These are phyloP conservation scores for Sporothrix brunneoviolacea DNA, from an alignment of 2,329 filamentous ascomycete genomes.

Conservation along the genomic window DNA sequence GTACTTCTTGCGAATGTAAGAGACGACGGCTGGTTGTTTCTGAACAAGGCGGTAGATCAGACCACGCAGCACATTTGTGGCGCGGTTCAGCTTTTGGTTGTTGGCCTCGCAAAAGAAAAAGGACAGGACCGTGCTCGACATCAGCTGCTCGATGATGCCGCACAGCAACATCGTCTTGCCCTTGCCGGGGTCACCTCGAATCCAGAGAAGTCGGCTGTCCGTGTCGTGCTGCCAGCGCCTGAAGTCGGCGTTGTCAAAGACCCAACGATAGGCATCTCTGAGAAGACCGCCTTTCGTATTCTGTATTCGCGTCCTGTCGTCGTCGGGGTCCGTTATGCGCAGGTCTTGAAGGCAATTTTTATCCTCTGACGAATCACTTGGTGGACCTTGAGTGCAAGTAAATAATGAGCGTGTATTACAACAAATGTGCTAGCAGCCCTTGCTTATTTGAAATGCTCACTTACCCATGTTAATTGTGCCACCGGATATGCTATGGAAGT, in stretches of 20 bases:
- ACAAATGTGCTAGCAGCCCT: too few relatives aligned
- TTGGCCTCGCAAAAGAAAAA: conserved; percentile 32
- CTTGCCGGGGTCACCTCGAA: conserved; percentile 33
- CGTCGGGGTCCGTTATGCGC: conserved; percentile 16
- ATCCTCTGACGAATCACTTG: too few relatives aligned
- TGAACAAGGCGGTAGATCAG: conserved; percentile 26
- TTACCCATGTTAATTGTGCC: too few relatives aligned
- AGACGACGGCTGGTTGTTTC: conserved; percentile 27
- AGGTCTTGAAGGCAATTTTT: neutral
- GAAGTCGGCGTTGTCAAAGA: conserved; percentile 26
- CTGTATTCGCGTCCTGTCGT: conserved; percentile 32
- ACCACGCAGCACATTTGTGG: conserved; percentile 27
- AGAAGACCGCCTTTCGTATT: conserved; percentile 29
- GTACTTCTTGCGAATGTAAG: conserved; percentile 29
- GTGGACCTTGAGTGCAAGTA: too few relatives aligned
- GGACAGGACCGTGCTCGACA: conserved; percentile 2
- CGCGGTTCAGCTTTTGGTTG: conserved; percentile 22
- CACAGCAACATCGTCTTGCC: conserved; percentile 39
- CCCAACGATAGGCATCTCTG: conserved; percentile 28
- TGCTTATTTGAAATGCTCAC: too few relatives aligned
- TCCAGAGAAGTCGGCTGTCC: conserved; percentile 28
- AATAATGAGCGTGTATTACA: too few relatives aligned
- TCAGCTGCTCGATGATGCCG: conserved; percentile 31
- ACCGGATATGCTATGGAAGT: too few relatives aligned
- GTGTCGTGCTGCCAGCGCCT: conserved; percentile 19